Conservation (phyloP, 1,284 basidiomycete genomes). For the Anthracocystis panici-leucophaei region DNA sequence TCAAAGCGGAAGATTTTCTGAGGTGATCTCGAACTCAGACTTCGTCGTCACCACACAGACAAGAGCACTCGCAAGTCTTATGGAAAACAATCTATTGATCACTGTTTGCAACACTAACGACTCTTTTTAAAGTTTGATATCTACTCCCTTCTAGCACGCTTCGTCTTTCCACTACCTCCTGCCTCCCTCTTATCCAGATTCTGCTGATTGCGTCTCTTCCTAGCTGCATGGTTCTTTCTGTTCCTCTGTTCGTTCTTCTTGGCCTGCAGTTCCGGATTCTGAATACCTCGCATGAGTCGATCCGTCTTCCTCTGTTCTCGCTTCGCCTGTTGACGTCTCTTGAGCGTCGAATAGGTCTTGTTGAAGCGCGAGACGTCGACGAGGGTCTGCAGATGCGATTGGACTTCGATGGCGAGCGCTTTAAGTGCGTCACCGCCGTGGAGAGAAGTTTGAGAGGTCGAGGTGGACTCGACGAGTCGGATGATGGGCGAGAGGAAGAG, state of each 20-base stretch:
- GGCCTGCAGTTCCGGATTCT: constrained; percentile 57
- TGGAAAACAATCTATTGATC: not conserved
- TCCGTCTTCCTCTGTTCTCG: constrained; percentile 80
- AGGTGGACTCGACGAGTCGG: constrained; percentile 80
- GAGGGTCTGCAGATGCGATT: constrained; percentile 86
- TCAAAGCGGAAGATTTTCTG: too few species aligned
- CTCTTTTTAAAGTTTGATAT: too few species aligned
- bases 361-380: constrained; percentile 87
- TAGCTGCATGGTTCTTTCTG: constrained; percentile 31
- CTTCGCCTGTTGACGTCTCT: constrained; percentile 78
- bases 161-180: constrained; percentile 40
- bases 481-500: constrained; percentile 89
- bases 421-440: constrained; percentile 79
- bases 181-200: constrained; percentile 39
- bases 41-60: not conserved
- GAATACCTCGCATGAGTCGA: constrained; percentile 72
- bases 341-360: constrained; percentile 80
- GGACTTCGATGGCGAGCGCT: constrained; percentile 83
- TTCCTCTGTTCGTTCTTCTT: constrained; percentile 31
- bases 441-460: constrained; percentile 75
- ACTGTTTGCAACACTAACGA: not conserved
- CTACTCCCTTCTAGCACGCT: constrained; percentile 27
- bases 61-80: not conserved
- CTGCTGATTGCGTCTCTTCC: constrained; percentile 39
- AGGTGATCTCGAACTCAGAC: too few species aligned